A percentile compares a stretch with the other conserved stretches of the same genome.
Evolutionary conservation across 176 grass and related monocot genomes (phyloP).

Genomic region (Poa annua): DNA sequence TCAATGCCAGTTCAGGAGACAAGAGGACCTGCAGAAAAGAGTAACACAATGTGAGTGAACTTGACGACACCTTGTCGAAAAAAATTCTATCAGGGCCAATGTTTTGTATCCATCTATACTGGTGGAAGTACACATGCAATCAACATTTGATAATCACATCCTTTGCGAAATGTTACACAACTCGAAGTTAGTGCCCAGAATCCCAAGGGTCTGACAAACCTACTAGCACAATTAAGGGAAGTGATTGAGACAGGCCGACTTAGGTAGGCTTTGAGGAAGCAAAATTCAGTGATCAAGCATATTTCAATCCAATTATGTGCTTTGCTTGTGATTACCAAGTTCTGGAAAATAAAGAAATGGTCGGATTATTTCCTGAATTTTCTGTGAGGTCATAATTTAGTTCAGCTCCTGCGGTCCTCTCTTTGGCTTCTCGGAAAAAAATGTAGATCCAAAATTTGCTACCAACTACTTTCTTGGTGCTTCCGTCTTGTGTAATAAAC

Average conservation of each 20-base stretch:
- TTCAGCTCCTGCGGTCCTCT: not conserved
- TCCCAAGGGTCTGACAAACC: not conserved
- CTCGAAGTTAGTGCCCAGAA: not conserved
- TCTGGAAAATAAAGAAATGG: not conserved
- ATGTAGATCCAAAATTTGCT: not conserved
- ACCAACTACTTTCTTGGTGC: not conserved
- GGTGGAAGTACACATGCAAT: not conserved
- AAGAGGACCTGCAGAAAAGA: not conserved
- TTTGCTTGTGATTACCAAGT: not conserved
- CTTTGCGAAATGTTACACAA: not conserved
- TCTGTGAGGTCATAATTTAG: not conserved
- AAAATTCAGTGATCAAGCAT: not conserved
- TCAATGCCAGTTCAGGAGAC: not conserved
- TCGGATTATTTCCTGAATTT: not conserved
- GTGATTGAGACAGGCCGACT: not conserved
- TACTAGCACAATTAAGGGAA: not conserved
- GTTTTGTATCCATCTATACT: not conserved
- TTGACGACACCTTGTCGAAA: not conserved
- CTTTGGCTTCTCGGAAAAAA: conserved; percentile 7
- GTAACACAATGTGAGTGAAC: not conserved
- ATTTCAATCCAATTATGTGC: not conserved
- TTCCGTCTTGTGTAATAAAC: not conserved
- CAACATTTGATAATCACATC: not conserved
- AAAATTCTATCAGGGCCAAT: not conserved
- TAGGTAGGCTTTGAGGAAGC: not conserved